phyloP scores from a whole-genome alignment of 805 yeast species.

The Debaryomyces prosopidis region DNA sequence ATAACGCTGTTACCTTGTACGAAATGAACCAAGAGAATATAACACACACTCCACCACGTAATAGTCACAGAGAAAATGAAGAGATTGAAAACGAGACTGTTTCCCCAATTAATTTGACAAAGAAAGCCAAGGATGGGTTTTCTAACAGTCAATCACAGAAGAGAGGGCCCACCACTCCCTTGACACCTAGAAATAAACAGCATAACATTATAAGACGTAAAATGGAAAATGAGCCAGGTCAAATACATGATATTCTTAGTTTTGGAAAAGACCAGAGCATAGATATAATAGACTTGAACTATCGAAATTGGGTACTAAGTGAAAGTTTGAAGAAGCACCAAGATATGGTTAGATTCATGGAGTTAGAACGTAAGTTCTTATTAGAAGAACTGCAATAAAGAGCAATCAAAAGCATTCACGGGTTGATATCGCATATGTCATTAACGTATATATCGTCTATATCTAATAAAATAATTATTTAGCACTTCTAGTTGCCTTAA shows the following conservation, averaged over 20 bases:
- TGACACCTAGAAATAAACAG: slow-evolving; percentile 26
- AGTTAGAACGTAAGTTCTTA: slow-evolving; percentile 28
- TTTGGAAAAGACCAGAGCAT: slow-evolving; percentile 3
- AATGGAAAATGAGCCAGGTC: slow-evolving; percentile 4
- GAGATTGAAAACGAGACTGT: neutral
- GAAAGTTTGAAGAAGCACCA: slow-evolving; percentile 20
- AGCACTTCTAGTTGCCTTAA: slow-evolving; percentile 48
- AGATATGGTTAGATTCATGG: slow-evolving; percentile 28
- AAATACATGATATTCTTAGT: slow-evolving; percentile 1
- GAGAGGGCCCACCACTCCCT: slow-evolving; percentile 38
- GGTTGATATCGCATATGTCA: too few species aligned
- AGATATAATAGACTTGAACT: slow-evolving; percentile 24
- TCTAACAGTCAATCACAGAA: slow-evolving; percentile 2
- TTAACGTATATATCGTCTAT: neutral
- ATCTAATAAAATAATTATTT: slow-evolving; percentile 4
- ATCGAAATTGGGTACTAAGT: slow-evolving; percentile 31
- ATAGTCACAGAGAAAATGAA: neutral
- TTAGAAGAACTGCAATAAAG: neutral
- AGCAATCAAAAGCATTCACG: neutral
- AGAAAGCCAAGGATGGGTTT: neutral
- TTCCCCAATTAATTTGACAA: neutral
- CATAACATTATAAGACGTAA: slow-evolving; percentile 17
- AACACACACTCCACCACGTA: neutral
- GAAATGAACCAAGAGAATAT: neutral
- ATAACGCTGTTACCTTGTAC: neutral